Percentiles rank a stretch among this genome's conserved stretches.
Conservation (phyloP, 306 rosid species). For the Prunus armeniaca region DNA sequence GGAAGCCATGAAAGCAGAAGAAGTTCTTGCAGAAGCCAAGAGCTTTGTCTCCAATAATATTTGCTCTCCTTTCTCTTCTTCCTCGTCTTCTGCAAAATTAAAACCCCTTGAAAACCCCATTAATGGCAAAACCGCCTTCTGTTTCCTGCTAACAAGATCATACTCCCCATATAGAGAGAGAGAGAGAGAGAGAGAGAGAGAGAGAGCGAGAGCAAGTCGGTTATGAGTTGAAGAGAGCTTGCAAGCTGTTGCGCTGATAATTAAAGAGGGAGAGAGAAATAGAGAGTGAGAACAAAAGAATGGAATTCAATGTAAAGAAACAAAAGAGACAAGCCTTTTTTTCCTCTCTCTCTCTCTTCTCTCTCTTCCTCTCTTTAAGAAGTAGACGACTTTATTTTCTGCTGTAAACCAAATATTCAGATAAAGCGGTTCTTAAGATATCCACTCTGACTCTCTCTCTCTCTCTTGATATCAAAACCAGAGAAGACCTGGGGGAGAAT, state of each 20-base stretch:
- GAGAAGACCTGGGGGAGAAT: constrained; percentile 23
- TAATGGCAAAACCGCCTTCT: constrained; percentile 50
- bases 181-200: constrained; percentile 21
- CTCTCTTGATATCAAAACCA: constrained; percentile 17
- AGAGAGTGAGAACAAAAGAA: constrained; percentile 13
- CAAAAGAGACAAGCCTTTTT: constrained; percentile 35
- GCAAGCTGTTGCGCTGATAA: constrained; percentile 8
- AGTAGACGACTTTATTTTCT: constrained; percentile 33
- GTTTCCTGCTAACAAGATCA: constrained; percentile 26
- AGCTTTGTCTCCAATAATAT: constrained; percentile 18
- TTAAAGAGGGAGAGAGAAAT: constrained; percentile 13
- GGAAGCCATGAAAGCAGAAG: constrained; percentile 53
- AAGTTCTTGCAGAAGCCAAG: constrained; percentile 6
- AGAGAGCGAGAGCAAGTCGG: constrained; percentile 46
- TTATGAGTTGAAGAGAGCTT: constrained; percentile 24
- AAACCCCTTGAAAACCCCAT: constrained; percentile 38
- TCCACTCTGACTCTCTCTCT: constrained; percentile 24
- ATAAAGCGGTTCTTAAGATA: constrained; percentile 47
- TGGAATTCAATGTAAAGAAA: constrained; percentile 51
- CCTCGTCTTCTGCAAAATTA: constrained; percentile 13
- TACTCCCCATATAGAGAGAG: constrained; percentile 10
- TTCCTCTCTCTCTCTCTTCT: constrained; percentile 15
- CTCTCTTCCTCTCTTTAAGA: constrained; percentile 5
- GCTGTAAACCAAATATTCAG: constrained; percentile 35
- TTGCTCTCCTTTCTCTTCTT: constrained; percentile 14